Evolutionary conservation across 768 basidiomycete genomes (phyloP), one percentile per base, ranked within the genome.

Genomic region (Clavaria fumosa): DNA sequence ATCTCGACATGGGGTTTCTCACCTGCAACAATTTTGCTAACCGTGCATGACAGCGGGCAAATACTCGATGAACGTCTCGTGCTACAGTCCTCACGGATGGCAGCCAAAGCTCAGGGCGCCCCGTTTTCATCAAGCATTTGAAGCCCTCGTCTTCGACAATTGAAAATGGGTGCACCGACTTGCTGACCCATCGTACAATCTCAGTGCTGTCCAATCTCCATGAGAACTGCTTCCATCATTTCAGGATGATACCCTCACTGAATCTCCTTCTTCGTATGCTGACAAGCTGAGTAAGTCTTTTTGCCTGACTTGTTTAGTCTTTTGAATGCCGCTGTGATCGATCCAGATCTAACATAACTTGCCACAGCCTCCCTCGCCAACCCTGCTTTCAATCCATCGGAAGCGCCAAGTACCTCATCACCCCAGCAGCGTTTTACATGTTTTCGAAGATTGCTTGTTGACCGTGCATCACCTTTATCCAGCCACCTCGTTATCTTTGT

Each of bases 111-210:
- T 34, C 39, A 2, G 52, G 58, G 1, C 52, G 39, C 0, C 57
- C 53, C 1, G 50, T 47, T 28, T 45, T 46, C 43, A 57, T 51
- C 18, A 60, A 37, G 15, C 36, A n/a, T 24, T 22, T 23, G 47
- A 57, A n/a, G 19, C 49, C 50, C 2, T 42, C 44, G 33, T 60
- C 55, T 4, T 46, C 31, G 2, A 57, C 47, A 31, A 56, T 54
- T 0, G 23, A 44, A 41, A 53, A 44, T 0, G 53, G 56, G 1
- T 49, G 46, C 18, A 47, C 31, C 21, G 36, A 47, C 27, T 59
- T 51, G 9, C 47, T 26, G 1, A 56, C 40, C 56, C 56, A 59
- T 0, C 41, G 43, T 0, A 54, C 53, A 22, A 54, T 43, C 28
- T 56, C 44, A 0, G 50, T 53, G 22, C 55, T 34, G 47, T 57